A percentile compares a stretch with the other conserved stretches of the same genome.
Conservation (phyloP, 225 moss, liverwort and hornwort species). For the Pseudisothecium myosuroides region DNA sequence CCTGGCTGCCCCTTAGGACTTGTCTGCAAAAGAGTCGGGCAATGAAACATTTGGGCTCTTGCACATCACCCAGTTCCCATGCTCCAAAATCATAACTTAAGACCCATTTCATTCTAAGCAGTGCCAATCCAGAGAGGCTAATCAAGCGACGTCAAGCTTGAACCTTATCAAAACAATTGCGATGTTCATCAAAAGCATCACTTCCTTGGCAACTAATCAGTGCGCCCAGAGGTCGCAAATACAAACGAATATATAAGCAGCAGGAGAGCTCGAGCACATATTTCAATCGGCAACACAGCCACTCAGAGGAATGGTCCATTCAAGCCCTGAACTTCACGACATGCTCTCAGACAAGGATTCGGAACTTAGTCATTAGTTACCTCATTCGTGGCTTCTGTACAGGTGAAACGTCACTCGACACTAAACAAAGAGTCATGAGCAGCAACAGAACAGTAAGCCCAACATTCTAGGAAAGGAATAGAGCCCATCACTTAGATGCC, state of each 20-base stretch:
- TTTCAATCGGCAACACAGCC: neutral
- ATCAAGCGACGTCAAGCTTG: neutral
- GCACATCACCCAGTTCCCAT: neutral
- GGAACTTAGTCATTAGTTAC: neutral
- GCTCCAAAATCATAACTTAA: neutral
- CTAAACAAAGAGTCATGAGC: fast-evolving
- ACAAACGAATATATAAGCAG: no score
- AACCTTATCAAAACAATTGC: neutral
- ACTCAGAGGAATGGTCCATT: no score
- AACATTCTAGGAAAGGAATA: neutral
- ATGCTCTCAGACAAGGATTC: neutral
- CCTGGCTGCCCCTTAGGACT: neutral
- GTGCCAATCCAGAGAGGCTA: neutral
- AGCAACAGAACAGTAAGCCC: neutral
- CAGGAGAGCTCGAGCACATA: neutral
- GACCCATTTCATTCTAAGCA: neutral
- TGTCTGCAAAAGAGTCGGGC: neutral
- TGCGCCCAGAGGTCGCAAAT: neutral
- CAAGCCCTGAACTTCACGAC: neutral
- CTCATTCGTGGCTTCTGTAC: neutral
- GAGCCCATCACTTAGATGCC: no score
- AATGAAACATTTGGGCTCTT: neutral
- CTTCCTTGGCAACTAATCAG: neutral
- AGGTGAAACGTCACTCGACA: neutral
- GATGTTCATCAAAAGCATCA: neutral